These are phyloP conservation scores for Vigna mungo DNA, from an alignment of 306 rosid genomes.

Conservation along the genomic window DNA sequence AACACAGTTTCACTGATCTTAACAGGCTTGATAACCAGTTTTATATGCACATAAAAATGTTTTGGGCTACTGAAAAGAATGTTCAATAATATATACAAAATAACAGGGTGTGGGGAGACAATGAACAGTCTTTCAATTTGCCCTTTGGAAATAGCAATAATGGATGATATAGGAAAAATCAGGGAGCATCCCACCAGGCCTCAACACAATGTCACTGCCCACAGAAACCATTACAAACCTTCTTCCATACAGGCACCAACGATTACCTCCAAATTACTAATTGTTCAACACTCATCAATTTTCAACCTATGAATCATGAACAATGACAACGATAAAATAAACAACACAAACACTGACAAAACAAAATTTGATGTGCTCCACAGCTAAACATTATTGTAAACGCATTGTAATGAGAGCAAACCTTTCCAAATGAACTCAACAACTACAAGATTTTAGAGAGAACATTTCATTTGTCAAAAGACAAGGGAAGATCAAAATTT, in stretches of 20 bases:
- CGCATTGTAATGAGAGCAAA: background rate
- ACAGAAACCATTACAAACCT: background rate
- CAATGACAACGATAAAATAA: background rate
- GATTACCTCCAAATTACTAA: background rate
- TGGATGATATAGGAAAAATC: too few species aligned
- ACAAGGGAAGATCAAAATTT: background rate
- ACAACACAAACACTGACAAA: background rate
- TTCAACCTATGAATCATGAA: slow-evolving; percentile 25
- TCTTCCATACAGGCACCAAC: background rate
- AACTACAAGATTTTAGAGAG: slow-evolving; percentile 8
- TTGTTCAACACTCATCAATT: background rate
- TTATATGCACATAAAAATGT: background rate
- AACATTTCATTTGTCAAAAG: background rate
- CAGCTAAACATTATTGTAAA: slow-evolving; percentile 10
- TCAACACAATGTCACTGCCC: slow-evolving; percentile 3
- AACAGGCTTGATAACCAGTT: background rate
- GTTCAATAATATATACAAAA: background rate
- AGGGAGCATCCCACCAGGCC: slow-evolving; percentile 1
- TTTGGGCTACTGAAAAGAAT: background rate
- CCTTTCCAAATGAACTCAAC: slow-evolving; percentile 6
- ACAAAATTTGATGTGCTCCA: slow-evolving; percentile 2
- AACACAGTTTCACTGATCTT: background rate
- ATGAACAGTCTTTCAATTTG: background rate
- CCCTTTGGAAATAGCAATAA: slow-evolving; percentile 12
- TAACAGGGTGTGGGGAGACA: background rate